Conservation (phyloP, 768 basidiomycete genomes). For the Lepiota subincarnata region DNA sequence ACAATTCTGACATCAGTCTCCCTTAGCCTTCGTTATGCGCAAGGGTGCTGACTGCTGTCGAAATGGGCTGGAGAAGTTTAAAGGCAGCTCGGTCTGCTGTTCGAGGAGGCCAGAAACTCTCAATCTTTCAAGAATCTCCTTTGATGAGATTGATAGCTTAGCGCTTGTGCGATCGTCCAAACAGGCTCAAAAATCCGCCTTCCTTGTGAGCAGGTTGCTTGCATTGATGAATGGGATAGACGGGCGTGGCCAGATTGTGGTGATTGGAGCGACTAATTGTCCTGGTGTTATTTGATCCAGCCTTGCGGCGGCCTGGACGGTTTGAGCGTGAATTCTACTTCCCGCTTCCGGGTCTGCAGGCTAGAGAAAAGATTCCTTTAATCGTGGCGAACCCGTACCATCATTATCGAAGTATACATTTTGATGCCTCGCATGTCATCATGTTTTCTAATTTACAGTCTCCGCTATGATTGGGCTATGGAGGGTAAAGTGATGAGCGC, state of each 20-base stretch:
- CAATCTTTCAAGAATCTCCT: slow-evolving; percentile 99
- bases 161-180: slow-evolving; percentile 99
- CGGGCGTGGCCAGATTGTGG: slow-evolving; percentile 92
- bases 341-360: slow-evolving; percentile 79
- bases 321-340: slow-evolving; percentile 99
- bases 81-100: slow-evolving; percentile 88
- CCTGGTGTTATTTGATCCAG: slow-evolving; percentile 97
- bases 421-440: no score
- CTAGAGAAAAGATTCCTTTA: slow-evolving; percentile 80
- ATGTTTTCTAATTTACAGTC: no score
- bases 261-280: slow-evolving; percentile 96
- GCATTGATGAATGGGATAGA: slow-evolving; percentile 99
- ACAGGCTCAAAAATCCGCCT: slow-evolving; percentile 98
- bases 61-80: slow-evolving; percentile 99
- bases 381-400: slow-evolving; percentile 94
- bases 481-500: no score
- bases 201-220: slow-evolving; percentile 91
- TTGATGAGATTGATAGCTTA: slow-evolving; percentile 98
- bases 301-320: slow-evolving; percentile 86
- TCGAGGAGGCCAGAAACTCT: slow-evolving; percentile 89
- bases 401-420: no score
- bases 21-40: slow-evolving; percentile 95
- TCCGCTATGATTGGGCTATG: no score
- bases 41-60: slow-evolving; percentile 97
- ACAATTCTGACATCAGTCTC: not conserved